These are phyloP conservation scores for Pyricularia grisea DNA, from an alignment of 2,329 filamentous ascomycete species.

Conservation along the genomic window DNA sequence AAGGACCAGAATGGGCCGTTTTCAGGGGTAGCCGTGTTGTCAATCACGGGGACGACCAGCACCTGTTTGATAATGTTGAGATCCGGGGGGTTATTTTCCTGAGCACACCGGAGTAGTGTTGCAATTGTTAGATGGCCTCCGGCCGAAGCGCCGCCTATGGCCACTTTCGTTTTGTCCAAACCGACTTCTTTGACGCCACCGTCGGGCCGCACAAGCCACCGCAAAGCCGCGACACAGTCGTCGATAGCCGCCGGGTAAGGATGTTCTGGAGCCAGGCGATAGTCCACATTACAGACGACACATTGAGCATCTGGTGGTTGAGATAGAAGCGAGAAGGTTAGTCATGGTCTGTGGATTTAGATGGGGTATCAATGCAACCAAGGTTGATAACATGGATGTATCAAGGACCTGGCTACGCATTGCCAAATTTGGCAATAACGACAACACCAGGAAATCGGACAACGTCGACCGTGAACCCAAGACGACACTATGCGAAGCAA, in stretches of 20 bases:
- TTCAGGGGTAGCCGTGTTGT: conserved; percentile 3
- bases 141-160: conserved; percentile 15
- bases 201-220: conserved; percentile 21
- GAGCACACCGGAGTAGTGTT: conserved; percentile 19
- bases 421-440: neutral
- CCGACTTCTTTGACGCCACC: conserved; percentile 15
- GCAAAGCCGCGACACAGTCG: conserved; percentile 22
- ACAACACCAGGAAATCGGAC: neutral
- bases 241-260: conserved; percentile 32
- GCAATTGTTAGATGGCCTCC: conserved; percentile 17
- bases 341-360: neutral
- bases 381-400: no score
- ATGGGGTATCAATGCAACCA: neutral
- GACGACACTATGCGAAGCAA: neutral
- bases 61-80: neutral
- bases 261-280: conserved; percentile 38
- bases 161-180: conserved; percentile 17
- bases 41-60: conserved; percentile 5
- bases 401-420: no score
- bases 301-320: neutral
- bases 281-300: conserved; percentile 41
- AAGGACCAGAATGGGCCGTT: neutral
- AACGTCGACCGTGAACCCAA: neutral
- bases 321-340: neutral
- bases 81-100: neutral